Evolutionary conservation across 2,329 filamentous ascomycete genomes (phyloP), one percentile per base, ranked within the genome.

Genomic region (Bisporella sp.): DNA sequence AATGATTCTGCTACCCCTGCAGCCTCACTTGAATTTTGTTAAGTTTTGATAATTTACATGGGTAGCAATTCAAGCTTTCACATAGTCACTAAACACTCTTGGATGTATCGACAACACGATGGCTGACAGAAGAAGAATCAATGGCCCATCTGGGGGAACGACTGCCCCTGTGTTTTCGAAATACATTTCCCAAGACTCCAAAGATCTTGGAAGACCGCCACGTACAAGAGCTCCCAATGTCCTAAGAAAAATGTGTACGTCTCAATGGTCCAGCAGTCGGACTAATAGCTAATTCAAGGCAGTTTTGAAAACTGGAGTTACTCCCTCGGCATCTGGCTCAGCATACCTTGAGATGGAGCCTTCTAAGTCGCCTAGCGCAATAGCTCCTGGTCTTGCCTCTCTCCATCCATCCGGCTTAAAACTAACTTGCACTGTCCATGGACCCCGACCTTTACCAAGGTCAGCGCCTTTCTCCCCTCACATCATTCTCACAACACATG

Each of bases 391-490:
- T n/a, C 73, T 78, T 6, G 71, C 76, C 9, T 67, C 68, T 54
- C 61, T 65, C 49, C 68, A 67, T 58, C 69, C 58, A 58, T 71
- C 54, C 37, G 87, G 88, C 47, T 78, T 97, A 64, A 99, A 99
- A 69, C 82, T 99, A 54, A 87, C 85, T 55, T 96, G 91, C 68
- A 91, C 89, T 8, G 89, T 97, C 49, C 92, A 97, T 70, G 93
- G 93, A 1, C 93, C 93, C 4, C 84, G 91, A 59, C 90, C 93
- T 29, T 78, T 99, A 41, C 91, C 92, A 32, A 83, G 90, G 65
- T 95, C 88, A 50, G 89, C 89, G 31, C 85, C 89, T 1, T 99
- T 96, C 71, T 93, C 89, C 47, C 89, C 93, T 7, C 91, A 96
- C 62, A 82, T 97, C 57, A 85, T 96, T 42, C 79, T 99, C 47